Percentiles rank a stretch among this genome's conserved stretches.
phyloP scores from a whole-genome alignment of 2,329 filamentous ascomycete genomes.

The Cladosporium oxysporum region DNA sequence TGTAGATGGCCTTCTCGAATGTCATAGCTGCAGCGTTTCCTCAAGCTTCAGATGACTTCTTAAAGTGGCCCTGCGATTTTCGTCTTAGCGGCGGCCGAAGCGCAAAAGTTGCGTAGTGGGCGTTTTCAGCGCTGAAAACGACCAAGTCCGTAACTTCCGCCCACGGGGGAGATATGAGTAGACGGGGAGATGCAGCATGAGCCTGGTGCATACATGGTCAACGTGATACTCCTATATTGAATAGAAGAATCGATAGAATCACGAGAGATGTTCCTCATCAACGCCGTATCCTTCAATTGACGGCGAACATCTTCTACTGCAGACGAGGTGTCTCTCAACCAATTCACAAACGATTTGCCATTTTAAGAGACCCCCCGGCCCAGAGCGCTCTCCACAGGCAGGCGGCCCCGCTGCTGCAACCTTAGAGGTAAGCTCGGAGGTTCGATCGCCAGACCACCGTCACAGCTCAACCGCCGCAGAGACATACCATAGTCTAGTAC shows the following conservation, averaged over 20 bases:
- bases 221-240: background rate
- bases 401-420: background rate
- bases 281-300: background rate
- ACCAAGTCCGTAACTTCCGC: background rate
- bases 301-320: background rate
- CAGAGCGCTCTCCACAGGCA: background rate
- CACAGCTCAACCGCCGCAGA: background rate
- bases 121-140: background rate
- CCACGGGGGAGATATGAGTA: background rate
- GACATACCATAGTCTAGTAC: slow-evolving; percentile 8
- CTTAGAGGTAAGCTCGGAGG: background rate
- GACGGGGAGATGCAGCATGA: background rate
- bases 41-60: background rate
- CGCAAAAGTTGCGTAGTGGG: background rate
- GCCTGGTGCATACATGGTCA: background rate
- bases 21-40: background rate
- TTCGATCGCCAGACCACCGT: background rate
- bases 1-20: background rate
- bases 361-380: background rate
- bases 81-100: background rate
- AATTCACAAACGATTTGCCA: background rate
- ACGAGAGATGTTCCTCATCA: background rate
- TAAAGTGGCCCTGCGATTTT: background rate
- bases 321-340: background rate
- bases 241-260: background rate